phyloP scores from a whole-genome alignment of 495 filamentous ascomycete species.

The Talaromyces ruber region DNA sequence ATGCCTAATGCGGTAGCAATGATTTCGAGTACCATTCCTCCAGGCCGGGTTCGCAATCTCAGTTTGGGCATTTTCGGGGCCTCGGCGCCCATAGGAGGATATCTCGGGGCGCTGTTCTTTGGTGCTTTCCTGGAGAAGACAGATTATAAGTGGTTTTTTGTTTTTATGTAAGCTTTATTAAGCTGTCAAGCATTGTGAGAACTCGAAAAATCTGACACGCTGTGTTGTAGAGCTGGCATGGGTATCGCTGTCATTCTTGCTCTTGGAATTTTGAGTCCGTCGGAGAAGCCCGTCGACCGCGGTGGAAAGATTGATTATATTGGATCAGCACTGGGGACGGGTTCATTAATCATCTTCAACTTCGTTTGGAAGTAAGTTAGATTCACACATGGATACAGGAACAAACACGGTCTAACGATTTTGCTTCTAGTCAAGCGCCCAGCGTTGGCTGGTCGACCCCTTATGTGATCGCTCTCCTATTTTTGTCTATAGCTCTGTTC shows the following conservation, averaged over 20 bases:
- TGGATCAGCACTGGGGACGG: slow-evolving; percentile 37
- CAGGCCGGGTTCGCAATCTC: slow-evolving; percentile 36
- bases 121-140: slow-evolving; percentile 33
- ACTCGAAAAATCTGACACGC: not conserved
- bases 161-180: slow-evolving; percentile 28
- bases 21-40: slow-evolving; percentile 35
- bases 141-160: slow-evolving; percentile 43
- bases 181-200: not conserved
- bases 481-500: slow-evolving; percentile 31
- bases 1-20: slow-evolving; percentile 40
- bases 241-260: slow-evolving; percentile 22
- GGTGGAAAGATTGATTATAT: slow-evolving; percentile 40
- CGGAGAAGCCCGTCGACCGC: slow-evolving; percentile 30
- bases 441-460: slow-evolving; percentile 37
- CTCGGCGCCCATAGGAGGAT: slow-evolving; percentile 39
- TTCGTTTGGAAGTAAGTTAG: slow-evolving; percentile 45
- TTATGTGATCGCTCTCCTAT: slow-evolving; percentile 36
- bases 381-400: not conserved
- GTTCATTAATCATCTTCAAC: slow-evolving; percentile 42
- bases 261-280: slow-evolving; percentile 24
- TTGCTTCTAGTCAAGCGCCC: slow-evolving; percentile 36
- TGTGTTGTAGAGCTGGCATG: slow-evolving; percentile 20
- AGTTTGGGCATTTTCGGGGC: slow-evolving; percentile 43
- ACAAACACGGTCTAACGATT: slow-evolving; percentile 4
- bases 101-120: slow-evolving; percentile 30